A percentile compares a stretch with the other conserved stretches of the same genome.
These are phyloP conservation scores for Simplicillium aogashimaense DNA, from an alignment of 2,329 filamentous ascomycete genomes.

Conservation along the genomic window DNA sequence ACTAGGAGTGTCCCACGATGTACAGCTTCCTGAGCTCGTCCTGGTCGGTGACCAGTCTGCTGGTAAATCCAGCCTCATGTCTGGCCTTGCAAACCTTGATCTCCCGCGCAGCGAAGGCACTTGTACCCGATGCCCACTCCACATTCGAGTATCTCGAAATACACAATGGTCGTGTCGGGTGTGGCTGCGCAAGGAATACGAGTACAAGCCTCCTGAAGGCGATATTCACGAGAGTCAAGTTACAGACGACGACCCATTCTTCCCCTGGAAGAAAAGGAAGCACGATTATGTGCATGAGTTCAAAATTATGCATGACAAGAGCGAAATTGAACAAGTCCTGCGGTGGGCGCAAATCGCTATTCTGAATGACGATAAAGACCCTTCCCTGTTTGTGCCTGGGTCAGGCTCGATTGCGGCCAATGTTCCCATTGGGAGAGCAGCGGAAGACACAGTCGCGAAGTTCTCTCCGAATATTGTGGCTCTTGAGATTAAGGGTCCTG, in stretches of 20 bases:
- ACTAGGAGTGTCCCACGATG: constrained; percentile 61
- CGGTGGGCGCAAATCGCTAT: constrained; percentile 69
- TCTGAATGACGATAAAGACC: constrained; percentile 53
- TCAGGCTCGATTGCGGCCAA: constrained; percentile 30
- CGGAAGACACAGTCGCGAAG: constrained; percentile 42
- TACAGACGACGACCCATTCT: constrained; percentile 43
- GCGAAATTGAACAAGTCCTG: constrained; percentile 57
- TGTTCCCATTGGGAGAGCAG: constrained; percentile 20
- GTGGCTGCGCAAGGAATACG: constrained; percentile 55
- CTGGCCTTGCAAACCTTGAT: constrained; percentile 57
- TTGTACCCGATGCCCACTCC: constrained; percentile 73
- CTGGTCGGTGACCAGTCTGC: constrained; percentile 79
- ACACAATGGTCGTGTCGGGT: constrained; percentile 60
- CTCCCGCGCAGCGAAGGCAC: constrained; percentile 62
- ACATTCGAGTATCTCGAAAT: constrained; percentile 58
- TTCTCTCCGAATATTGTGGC: constrained; percentile 78
- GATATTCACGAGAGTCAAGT: constrained; percentile 34
- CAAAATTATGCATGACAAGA: constrained; percentile 49
- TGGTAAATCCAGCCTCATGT: constrained; percentile 65
- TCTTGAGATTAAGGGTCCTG: constrained; percentile 63
- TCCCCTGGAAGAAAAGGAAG: constrained; percentile 51
- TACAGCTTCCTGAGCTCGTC: constrained; percentile 68
- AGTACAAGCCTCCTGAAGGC: constrained; percentile 33
- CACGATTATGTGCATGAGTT: constrained; percentile 45
- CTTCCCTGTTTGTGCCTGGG: constrained; percentile 43